Evolutionary conservation across 2,329 filamentous ascomycete genomes (phyloP), one percentile per base, ranked within the genome.

Genomic region (Westerdykella aurantiaca): DNA sequence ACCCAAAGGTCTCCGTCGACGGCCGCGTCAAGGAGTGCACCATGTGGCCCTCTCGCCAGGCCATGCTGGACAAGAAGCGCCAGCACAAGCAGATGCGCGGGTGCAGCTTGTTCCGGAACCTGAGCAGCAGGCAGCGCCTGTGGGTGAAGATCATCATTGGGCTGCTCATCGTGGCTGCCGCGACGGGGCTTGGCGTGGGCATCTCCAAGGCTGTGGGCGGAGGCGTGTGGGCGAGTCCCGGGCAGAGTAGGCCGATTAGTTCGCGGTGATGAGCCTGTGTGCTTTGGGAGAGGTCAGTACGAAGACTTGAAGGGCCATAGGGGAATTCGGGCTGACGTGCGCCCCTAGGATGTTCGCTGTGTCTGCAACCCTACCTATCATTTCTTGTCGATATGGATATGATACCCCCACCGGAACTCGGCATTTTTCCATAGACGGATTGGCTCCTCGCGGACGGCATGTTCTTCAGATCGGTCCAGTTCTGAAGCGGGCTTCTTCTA

Each of bases 41-140:
- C 50, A 74, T 75, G 71, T 76, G 73, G 73, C 73, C 73, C 6
- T 70, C 71, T 34, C 68, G 68, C 51, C 67, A 72, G 57, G 71
- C 72, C 25, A 66, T 75, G 44, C 61, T 69, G 53, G 66, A 71
- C 51, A 68, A 67, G 56, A 63, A 66, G 44, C 65, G 63, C 56
- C 53, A 51, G 34, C 63, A 65, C 55, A 64, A 70, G 59, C 58
- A 66, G 37, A 57, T 56, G 38, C 62, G 60, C 39, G 66, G 66
- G 49, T 71, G 66, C 52, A 65, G 63, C 38, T 62, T 64, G 34
- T 72, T 72, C 67, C 56, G 59, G 39, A 59, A 56, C 46, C 51
- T 72, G 52, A 68, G 50, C 55, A 70, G 63, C 61, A 69, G 66
- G 56, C 69, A 73, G 58, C 66, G 67, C 52, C 52, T 74, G 41